Conservation (phyloP, 305 asterid genomes). For the Solanum chacoense region DNA sequence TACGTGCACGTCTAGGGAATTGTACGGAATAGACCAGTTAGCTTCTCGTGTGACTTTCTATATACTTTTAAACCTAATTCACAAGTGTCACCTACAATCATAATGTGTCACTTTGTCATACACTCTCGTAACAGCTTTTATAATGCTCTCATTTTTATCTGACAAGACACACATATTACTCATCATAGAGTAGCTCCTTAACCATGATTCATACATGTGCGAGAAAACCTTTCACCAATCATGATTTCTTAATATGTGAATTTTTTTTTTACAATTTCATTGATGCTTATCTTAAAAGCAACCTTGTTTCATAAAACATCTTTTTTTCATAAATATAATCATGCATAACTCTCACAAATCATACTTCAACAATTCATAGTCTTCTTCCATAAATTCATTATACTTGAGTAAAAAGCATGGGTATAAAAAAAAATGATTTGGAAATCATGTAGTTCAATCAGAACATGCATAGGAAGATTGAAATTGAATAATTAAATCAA, state of each 20-base stretch:
- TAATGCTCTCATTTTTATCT: neutral
- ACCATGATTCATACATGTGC: neutral
- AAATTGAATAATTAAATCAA: neutral
- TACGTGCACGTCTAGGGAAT: neutral
- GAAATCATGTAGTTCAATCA: neutral
- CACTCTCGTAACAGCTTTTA: neutral
- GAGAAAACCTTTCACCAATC: neutral
- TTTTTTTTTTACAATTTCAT: neutral
- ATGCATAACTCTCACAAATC: neutral
- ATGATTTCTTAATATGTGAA: neutral
- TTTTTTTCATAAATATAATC: neutral
- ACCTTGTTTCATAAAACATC: neutral
- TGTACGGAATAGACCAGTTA: no score
- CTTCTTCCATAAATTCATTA: neutral
- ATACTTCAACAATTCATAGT: neutral
- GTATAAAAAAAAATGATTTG: neutral
- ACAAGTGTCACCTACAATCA: neutral
- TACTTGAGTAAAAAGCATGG: neutral
- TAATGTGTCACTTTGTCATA: no score
- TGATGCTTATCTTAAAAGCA: neutral
- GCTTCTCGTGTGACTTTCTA: neutral
- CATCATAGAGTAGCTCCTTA: neutral
- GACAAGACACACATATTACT: neutral
- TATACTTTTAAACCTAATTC: neutral
- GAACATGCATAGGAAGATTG: neutral